Base-by-base conservation (phyloP, 768 basidiomycete genomes). In the Suillus alpinus region DNA sequence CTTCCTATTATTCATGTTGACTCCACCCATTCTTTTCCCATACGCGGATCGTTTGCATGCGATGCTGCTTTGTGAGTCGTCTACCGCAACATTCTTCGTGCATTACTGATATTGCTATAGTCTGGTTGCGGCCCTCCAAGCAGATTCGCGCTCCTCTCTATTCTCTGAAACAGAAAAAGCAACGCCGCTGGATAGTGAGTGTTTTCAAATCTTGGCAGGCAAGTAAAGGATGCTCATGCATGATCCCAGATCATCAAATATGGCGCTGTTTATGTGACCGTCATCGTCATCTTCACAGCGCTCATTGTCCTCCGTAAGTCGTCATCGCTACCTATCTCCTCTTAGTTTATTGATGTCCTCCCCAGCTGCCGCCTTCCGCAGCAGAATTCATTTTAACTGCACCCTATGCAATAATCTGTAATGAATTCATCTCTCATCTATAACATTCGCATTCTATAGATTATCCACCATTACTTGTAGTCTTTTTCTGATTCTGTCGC, bases 41-140 rank as follows among this genome's bases (percentile, higher is more conserved):
- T 98, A 92, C 78, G 83, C 94, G 68, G 95, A 98, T 73, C 87
- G 88, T 44, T 73, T 95, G 66, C 97, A 99, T 72, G 91, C 95
- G 18, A 96, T 87, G 55, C 80, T 94, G 69, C 83, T 97, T 47
- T 96, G 93, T 95, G 76, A 80, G 91, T 80, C 51, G 12, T 37
- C 37, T 62, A 39, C 37, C 31, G 36, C 46, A 60, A 23, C 13
- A 29, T 5, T 29, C 20, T 56, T 39, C 4, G 46, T 41, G 20
- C 1, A 0, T 16, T 66, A 14, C 69, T 76, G 47, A 75, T 1
- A 50, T 58, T 51, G 58, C 56, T 57, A 12, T 66, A 93, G 91
- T 98, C 82, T 98, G 97, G 96, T 79, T 98, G 52, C 87, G 92
- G 26, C 94, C 94, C 23, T 95, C 93, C 58, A 93, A 93, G 72